Evolutionary conservation across 1,284 basidiomycete species (phyloP), one percentile per base, ranked within the genome.

Genomic region (Sanghuangporus weigelae): DNA sequence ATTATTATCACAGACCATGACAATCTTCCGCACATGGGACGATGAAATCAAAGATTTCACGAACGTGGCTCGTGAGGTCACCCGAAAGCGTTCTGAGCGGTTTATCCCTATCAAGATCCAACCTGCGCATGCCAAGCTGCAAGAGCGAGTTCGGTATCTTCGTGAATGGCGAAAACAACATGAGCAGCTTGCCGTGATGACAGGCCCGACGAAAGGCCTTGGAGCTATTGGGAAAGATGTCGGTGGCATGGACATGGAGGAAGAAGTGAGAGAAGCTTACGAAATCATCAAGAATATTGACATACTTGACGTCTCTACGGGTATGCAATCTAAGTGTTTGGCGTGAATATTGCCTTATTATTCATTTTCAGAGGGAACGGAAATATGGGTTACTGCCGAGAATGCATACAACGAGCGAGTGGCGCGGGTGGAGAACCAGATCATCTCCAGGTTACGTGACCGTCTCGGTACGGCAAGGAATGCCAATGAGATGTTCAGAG

Each of bases 401-500:
- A 93, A 92, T 64, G 93, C 95, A 19, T 99, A 99, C 79, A 98
- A 98, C 71, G 96, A 98, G 74, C 90, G 96, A 14, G 95, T 99
- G 7, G 92, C 96, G 0, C 84, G 96, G 10, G 97, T 99, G 42
- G 97, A 99, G 78, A 98, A 97, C 77, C 96, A 96, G 73, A 98
- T 99, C 73, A 99, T 99, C 73, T 93, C 96, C 6, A 83, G 93
- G 26, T 77, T 99, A 59, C 84, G 96, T 40, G 95, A 98, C 74
- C 82, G 94, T 64, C 83, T 99, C 21, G 97, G 93, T n/a, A 96
- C 94, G 10, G 96, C 96, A 31, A 83, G 94, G 57, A 98, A 97
- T 72, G 96, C 97, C 1, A 96, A 97, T 72, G 96, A 98, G 78
- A 99, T 98, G 96, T 98, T 99, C 77, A 85, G 96, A 60, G 96